Evolutionary conservation across 495 filamentous ascomycete genomes (phyloP).

Genomic region (Penicillium paradoxum): DNA sequence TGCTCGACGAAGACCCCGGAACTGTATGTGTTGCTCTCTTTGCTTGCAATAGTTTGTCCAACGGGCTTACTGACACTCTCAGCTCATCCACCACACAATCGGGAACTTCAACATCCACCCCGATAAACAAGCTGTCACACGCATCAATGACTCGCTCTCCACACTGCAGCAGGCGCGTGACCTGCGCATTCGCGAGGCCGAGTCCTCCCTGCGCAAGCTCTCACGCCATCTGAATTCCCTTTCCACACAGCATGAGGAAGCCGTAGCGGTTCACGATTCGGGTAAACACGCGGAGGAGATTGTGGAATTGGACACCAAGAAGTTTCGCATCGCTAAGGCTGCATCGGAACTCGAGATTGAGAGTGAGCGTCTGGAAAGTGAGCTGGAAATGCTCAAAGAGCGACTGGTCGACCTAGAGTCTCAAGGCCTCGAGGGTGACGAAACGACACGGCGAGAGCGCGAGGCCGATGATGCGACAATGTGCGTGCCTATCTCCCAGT

Average conservation of each 20-base stretch:
- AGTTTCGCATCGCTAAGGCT: conserved; percentile 88
- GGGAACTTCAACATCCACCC: conserved; percentile 90
- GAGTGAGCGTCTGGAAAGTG: conserved; percentile 76
- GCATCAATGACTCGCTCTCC: conserved; percentile 77
- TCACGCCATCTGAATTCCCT: conserved; percentile 66
- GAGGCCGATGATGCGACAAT: conserved; percentile 57
- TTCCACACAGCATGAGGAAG: conserved; percentile 63
- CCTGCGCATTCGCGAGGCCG: conserved; percentile 66
- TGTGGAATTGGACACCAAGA: conserved; percentile 81
- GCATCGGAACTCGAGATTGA: conserved; percentile 87
- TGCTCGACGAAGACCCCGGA: conserved; percentile 93
- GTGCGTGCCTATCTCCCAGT: conserved; percentile 23
- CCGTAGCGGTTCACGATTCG: conserved; percentile 63
- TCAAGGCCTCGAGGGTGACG: conserved; percentile 65
- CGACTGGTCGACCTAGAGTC: conserved; percentile 76
- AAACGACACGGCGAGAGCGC: conserved; percentile 51
- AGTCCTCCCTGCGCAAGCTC: conserved; percentile 65
- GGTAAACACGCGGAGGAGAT: conserved; percentile 75
- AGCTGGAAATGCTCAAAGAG: conserved; percentile 70
- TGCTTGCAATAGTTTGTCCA: neutral
- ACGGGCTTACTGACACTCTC: conserved; percentile 17
- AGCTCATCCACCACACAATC: conserved; percentile 88
- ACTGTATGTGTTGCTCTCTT: conserved; percentile 49
- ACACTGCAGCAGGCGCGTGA: conserved; percentile 74
- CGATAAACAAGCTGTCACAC: conserved; percentile 79